phyloP scores from a whole-genome alignment of 768 basidiomycete genomes.

The Tylopilus sp. region DNA sequence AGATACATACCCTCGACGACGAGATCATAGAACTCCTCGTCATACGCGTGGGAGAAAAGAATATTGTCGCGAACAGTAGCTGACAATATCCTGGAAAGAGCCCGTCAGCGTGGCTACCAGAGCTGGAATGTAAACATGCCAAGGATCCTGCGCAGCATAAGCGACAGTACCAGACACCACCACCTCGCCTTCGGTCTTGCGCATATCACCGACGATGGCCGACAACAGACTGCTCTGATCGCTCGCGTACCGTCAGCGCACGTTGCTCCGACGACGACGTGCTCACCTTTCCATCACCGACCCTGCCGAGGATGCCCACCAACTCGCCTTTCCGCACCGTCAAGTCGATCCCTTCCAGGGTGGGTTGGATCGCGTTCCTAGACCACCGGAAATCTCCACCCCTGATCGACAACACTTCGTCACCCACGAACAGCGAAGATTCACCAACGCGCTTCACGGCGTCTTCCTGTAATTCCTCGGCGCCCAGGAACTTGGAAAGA shows the following conservation, averaged over 20 bases:
- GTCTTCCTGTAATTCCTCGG: constrained; percentile 77
- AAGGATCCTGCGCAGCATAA: constrained; percentile 86
- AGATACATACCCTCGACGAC: constrained; percentile 65
- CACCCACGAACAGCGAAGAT: constrained; percentile 46
- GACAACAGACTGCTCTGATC: constrained; percentile 66
- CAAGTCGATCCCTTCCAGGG: constrained; percentile 75
- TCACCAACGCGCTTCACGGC: constrained; percentile 56
- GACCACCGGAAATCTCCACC: constrained; percentile 85
- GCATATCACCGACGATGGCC: constrained; percentile 88
- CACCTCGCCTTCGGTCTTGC: constrained; percentile 68
- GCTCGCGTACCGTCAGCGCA: background rate
- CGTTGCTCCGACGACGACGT: background rate
- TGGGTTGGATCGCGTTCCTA: constrained; percentile 48
- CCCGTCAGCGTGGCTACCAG: background rate
- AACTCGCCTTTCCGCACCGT: constrained; percentile 80
- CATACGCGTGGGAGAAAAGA: constrained; percentile 84
- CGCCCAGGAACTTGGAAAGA: constrained; percentile 68
- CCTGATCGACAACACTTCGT: constrained; percentile 66
- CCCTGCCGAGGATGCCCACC: constrained; percentile 81
- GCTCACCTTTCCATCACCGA: constrained; percentile 84
- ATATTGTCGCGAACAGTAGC: constrained; percentile 89
- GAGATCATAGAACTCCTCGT: constrained; percentile 76
- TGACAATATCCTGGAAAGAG: constrained; percentile 65
- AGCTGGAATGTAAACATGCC: constrained; percentile 41
- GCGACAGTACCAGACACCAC: constrained; percentile 66